Percentiles rank a stretch among this genome's conserved stretches.
Evolutionary conservation across 305 asterid genomes (phyloP).

Genomic region (Petunia hybrid): DNA sequence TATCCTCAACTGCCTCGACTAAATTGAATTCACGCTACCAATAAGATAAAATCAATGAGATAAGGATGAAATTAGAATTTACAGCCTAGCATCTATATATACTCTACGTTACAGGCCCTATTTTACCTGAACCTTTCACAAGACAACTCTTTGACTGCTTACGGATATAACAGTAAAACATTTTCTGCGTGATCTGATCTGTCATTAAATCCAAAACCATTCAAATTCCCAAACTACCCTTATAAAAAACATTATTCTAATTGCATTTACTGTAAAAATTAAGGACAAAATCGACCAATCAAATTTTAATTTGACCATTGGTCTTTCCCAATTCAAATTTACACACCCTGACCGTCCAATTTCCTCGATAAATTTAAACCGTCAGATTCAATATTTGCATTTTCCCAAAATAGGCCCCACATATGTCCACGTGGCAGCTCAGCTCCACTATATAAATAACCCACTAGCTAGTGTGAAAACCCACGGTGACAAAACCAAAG

Average conservation of each 20-base stretch:
- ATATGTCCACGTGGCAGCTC: not conserved
- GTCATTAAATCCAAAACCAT: too few relatives aligned
- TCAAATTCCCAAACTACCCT: not conserved
- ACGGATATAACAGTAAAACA: not conserved
- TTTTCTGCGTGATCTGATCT: constrained; percentile 7
- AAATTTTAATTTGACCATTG: not conserved
- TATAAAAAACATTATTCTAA: not conserved
- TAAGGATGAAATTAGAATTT: not conserved
- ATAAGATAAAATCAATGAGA: not conserved
- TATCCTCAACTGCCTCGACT: too few relatives aligned
- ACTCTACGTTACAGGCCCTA: not conserved
- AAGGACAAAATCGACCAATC: not conserved
- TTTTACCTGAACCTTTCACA: not conserved
- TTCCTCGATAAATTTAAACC: not conserved
- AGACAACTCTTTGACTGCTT: constrained; percentile 19
- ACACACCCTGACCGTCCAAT: constrained; percentile 29
- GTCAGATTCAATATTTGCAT: not conserved
- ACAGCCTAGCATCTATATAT: not conserved
- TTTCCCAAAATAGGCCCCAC: not conserved
- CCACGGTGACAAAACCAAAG: not conserved
- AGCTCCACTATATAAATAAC: not conserved
- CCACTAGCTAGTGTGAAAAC: not conserved
- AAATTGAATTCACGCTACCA: too few relatives aligned
- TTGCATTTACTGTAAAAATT: too few relatives aligned
- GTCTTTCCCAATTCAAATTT: not conserved